Percentiles rank a stretch among this genome's conserved stretches.
These are phyloP conservation scores for Puccinia brachypodii DNA, from an alignment of 1,284 basidiomycete species.

Conservation along the genomic window DNA sequence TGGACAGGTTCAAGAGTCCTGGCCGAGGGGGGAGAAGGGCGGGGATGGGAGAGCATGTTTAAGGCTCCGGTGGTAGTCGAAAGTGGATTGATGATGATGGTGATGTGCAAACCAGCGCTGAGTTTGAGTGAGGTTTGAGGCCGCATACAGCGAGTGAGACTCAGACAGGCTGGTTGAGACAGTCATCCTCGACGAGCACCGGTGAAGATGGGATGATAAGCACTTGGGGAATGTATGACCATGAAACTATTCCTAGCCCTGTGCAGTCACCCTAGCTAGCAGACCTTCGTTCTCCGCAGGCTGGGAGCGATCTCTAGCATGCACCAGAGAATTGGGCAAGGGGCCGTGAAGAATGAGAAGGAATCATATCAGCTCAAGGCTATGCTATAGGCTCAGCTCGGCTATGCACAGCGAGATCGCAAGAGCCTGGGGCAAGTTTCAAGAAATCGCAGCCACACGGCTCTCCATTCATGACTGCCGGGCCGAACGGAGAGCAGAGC, in stretches of 20 bases:
- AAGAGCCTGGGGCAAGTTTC: neutral
- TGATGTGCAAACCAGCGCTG: too few species aligned
- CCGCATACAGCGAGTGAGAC: slow-evolving; percentile 12
- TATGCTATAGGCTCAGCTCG: too few species aligned
- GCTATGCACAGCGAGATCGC: neutral
- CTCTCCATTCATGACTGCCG: neutral
- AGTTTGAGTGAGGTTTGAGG: slow-evolving; percentile 8
- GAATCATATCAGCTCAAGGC: too few species aligned
- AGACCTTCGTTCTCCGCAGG: neutral
- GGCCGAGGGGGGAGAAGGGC: neutral
- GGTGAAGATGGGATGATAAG: neutral
- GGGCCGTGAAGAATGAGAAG: too few species aligned
- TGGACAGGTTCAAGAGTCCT: too few species aligned
- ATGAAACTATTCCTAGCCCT: neutral
- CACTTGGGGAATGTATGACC: neutral
- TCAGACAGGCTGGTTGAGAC: too few species aligned
- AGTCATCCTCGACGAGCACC: too few species aligned
- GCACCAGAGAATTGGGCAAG: too few species aligned
- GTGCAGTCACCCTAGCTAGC: neutral
- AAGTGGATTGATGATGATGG: too few species aligned
- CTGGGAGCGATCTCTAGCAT: neutral
- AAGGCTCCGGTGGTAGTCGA: neutral
- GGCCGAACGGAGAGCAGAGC: neutral
- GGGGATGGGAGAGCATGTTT: neutral
- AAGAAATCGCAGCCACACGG: neutral